Percentiles rank a stretch among this genome's conserved stretches.
Conservation (phyloP, 106 monocot genomes). For the Hemerocallis citrina region DNA sequence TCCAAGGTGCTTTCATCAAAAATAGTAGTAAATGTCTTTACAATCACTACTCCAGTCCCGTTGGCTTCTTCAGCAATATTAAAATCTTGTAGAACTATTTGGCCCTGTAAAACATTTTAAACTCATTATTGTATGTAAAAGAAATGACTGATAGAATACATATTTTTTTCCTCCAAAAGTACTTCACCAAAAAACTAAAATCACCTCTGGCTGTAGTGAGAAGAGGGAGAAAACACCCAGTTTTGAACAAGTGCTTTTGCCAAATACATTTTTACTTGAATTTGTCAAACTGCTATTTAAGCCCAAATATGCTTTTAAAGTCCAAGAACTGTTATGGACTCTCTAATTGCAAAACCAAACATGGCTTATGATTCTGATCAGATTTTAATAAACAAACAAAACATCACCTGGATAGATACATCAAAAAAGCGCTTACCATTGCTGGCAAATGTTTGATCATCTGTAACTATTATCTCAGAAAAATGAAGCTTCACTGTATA, state of each 20-base stretch:
- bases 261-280: too few species aligned
- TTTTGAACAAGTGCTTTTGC: too few species aligned
- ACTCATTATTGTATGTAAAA: too few species aligned
- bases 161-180: too few species aligned
- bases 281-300: too few species aligned
- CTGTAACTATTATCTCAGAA: constrained; percentile 47
- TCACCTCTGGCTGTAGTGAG: too few species aligned
- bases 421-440: constrained; percentile 43
- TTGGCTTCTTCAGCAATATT: constrained; percentile 45
- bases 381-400: constrained; percentile 1
- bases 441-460: constrained; percentile 23
- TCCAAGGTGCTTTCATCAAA: constrained; percentile 32
- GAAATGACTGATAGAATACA: too few species aligned
- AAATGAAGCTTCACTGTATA: constrained; percentile 41
- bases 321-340: too few species aligned
- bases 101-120: constrained; percentile 34
- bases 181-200: too few species aligned
- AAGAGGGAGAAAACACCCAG: too few species aligned
- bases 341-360: too few species aligned
- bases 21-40: constrained; percentile 22
- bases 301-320: too few species aligned
- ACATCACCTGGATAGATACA: constrained; percentile 43
- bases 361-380: neutral
- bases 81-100: constrained; percentile 40
- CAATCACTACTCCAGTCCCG: constrained; percentile 23